Evolutionary conservation across 2,329 filamentous ascomycete genomes (phyloP), one percentile per base, ranked within the genome.

Genomic region (Cadophora gregata): DNA sequence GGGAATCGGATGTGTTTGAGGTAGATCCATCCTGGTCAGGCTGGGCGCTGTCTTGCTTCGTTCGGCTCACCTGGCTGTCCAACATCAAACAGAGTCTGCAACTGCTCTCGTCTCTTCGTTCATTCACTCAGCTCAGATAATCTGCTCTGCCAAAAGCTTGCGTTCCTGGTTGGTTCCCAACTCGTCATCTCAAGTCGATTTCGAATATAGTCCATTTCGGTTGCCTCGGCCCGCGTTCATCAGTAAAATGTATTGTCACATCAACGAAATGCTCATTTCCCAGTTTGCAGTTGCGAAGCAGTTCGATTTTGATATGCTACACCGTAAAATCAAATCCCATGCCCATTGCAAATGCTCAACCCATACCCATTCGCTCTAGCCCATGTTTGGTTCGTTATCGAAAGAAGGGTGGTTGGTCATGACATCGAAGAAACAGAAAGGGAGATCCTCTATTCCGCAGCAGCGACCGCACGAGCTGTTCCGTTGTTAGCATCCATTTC

Each of bases 401-500:
- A 73, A 72, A 67, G 70, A 69, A 73, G 70, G 69, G 47, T 63
- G 60, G 25, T 68, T 70, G 70, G 71, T 74, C 73, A 69, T 76
- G 72, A 75, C 68, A 75, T 75, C 73, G 71, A 75, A 68, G 63
- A 67, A 73, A 67, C 58, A 61, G 66, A 66, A 64, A 69, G 61
- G 67, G 47, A 68, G 59, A 63, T 70, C 59, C 58, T 73, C 69
- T 80, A 80, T 71, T 81, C 79, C 71, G 85, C 79, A 75, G 80
- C 84, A 77, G 82, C 83, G 75, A 89, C 84, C 77, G 86, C 87
- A 78, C 87, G 86, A 80, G 87, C 87, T 89, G 74, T 67, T 21
- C 31, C 9, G 19, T 10, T 68, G 73, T 80, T 75, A 81, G 78
- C 64, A 73, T 69, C n/a, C 19, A 42, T 55, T 64, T 65, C 33